Percentiles rank a stretch among this genome's conserved stretches.
phyloP scores from a whole-genome alignment of 345 rosid genomes.

The Eucalyptus pumila region DNA sequence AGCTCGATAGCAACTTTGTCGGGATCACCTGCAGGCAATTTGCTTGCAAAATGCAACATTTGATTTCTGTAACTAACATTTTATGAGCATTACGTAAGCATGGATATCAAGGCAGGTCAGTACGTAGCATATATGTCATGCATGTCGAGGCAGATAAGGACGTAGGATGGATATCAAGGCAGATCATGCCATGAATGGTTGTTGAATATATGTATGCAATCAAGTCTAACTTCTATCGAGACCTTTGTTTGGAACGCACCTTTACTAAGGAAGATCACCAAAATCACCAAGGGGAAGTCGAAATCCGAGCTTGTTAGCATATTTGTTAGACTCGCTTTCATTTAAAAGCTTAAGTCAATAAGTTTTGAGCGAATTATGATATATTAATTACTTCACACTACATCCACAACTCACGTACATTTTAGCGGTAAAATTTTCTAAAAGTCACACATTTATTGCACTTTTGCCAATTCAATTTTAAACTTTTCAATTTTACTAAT shows the following conservation, averaged over 20 bases:
- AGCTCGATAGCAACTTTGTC: not conserved
- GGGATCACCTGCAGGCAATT: not conserved
- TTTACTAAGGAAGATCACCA: not conserved
- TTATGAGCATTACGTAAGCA: not conserved
- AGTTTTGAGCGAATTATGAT: no score
- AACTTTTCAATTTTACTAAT: no score
- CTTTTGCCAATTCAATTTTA: no score
- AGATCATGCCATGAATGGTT: not conserved
- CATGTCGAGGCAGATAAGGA: not conserved
- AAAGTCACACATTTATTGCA: rapidly evolving
- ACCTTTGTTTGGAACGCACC: not conserved
- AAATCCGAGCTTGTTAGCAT: rapidly evolving
- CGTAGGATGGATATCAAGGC: not conserved
- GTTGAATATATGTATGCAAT: not conserved
- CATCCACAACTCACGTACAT: not conserved
- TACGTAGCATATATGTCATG: not conserved
- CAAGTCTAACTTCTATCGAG: not conserved
- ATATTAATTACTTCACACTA: no score
- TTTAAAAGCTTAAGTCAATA: no score
- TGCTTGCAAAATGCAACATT: not conserved
- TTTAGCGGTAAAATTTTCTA: no score
- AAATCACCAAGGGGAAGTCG: not conserved
- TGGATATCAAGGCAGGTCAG: not conserved
- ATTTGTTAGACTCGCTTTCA: no score
- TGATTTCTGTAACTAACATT: not conserved